These are phyloP conservation scores for Maudiozyma bulderi DNA, from an alignment of 805 yeast genomes.

Conservation along the genomic window DNA sequence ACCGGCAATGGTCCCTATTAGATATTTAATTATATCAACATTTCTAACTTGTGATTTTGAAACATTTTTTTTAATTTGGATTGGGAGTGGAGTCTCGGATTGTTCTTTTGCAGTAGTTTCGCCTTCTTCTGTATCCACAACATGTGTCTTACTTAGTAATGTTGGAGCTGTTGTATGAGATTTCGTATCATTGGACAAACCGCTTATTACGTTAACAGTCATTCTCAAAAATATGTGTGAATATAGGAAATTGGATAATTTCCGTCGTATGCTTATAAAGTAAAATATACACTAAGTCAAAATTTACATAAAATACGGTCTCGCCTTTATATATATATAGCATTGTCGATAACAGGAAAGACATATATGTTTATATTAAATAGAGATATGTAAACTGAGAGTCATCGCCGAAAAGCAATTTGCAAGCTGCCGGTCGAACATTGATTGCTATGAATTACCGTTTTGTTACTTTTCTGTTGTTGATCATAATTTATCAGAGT, in stretches of 20 bases:
- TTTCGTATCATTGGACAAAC: background rate
- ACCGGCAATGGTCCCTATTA: slow-evolving; percentile 50
- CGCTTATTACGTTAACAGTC: background rate
- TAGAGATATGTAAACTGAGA: too few species aligned
- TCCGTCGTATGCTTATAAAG: too few species aligned
- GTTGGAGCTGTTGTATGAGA: background rate
- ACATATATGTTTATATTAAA: too few species aligned
- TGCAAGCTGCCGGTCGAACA: too few species aligned
- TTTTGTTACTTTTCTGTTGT: too few species aligned
- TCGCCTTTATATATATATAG: too few species aligned
- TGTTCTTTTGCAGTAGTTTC: background rate
- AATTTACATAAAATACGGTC: too few species aligned
- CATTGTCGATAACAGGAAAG: too few species aligned
- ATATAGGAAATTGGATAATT: background rate
- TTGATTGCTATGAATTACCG: too few species aligned
- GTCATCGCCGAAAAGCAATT: too few species aligned
- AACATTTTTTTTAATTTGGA: background rate
- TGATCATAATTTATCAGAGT: too few species aligned
- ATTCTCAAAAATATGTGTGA: background rate
- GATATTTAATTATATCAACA: slow-evolving; percentile 41
- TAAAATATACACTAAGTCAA: too few species aligned
- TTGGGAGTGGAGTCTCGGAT: background rate
- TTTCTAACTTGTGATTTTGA: slow-evolving; percentile 7
- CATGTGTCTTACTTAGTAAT: background rate
- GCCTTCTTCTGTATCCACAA: background rate